Evolutionary conservation across 2,329 filamentous ascomycete species (phyloP), one percentile per base, ranked within the genome.

Genomic region (Penicillium sclerotiorum): DNA sequence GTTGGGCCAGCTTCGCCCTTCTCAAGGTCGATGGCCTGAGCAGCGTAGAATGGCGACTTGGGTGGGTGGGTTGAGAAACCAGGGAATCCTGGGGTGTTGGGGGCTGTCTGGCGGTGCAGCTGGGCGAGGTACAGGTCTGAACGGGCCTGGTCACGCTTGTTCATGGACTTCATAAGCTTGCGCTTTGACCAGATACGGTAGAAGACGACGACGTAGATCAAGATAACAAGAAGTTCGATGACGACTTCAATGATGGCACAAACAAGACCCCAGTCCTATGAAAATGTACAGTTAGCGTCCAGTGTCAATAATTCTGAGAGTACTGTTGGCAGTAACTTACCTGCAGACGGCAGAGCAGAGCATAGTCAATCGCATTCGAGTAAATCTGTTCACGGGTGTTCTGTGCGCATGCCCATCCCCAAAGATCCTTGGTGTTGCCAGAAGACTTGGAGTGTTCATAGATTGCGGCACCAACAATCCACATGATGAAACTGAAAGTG

Each of bases 171-270:
- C 74, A 88, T 86, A 56, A 99, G 89, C 70, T 89, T 88, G 71
- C 90, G 88, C 82, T 97, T 99, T 60, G 89, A 91, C 84, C 92
- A 96, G 81, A 95, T 95, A 63, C 94, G 89, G 81, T 95, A 97
- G 80, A 97, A 96, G 70, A 96, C 86, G 67, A 96, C 82, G 66
- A 84, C 90, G 80, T 99, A 99, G 65, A 99, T 89, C 46, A 85
- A 79, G 70, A 99, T 95, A 67, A 89, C 90, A 67, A 97, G 87
- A 59, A 89, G 83, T 69, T 97, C 94, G 63, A 99, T 82, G 54
- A 96, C 89, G 60, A 99, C 81, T 74, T 99, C 94, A 70, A 99
- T 97, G 68, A 99, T 88, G 75, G 92, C 92, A 81, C 94, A 99
- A 69, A 99, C 88, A 56, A 99, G 81, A 33, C 88, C 83, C 94